Evolutionary conservation across 2,329 filamentous ascomycete genomes (phyloP).

Genomic region (Capronia coronata): DNA sequence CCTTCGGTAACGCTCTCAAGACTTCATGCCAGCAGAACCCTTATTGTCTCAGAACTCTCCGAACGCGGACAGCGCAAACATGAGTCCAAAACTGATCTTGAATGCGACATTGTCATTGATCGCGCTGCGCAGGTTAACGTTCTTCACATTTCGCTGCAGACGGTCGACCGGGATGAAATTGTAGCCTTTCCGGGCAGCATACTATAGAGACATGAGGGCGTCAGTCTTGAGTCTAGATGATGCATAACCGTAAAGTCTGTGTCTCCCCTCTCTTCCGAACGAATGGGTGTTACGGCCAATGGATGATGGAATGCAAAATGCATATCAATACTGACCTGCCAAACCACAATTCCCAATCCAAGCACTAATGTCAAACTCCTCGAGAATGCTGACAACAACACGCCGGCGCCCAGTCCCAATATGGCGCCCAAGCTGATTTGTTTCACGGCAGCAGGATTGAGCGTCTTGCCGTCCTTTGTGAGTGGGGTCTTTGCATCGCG

Average conservation of each 20-base stretch:
- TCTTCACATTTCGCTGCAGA: conserved; percentile 39
- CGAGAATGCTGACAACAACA: conserved; percentile 42
- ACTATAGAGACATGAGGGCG: conserved; percentile 32
- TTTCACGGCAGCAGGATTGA: conserved; percentile 33
- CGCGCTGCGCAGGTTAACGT: conserved; percentile 35
- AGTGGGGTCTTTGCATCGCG: conserved; percentile 25
- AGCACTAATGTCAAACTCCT: conserved; percentile 40
- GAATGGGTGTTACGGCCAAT: too few species aligned
- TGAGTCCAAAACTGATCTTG: conserved; percentile 42
- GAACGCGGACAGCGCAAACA: conserved; percentile 43
- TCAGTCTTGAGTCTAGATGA: too few species aligned
- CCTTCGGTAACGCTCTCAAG: too few species aligned
- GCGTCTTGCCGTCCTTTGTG: conserved; percentile 23
- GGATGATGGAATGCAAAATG: too few species aligned
- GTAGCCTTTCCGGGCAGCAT: conserved; percentile 43
- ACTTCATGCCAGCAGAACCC: too few species aligned
- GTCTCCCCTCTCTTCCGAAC: too few species aligned
- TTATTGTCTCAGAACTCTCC: conserved; percentile 26
- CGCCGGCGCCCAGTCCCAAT: conserved; percentile 39
- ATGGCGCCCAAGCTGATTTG: conserved; percentile 44
- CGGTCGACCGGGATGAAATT: conserved; percentile 39
- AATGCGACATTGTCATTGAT: conserved; percentile 39
- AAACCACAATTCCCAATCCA: conserved; percentile 39
- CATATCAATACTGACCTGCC: conserved; percentile 40
- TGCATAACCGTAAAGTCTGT: too few species aligned